Evolutionary conservation across 331 rosid species (phyloP).

Genomic region (Quercus lobata): DNA sequence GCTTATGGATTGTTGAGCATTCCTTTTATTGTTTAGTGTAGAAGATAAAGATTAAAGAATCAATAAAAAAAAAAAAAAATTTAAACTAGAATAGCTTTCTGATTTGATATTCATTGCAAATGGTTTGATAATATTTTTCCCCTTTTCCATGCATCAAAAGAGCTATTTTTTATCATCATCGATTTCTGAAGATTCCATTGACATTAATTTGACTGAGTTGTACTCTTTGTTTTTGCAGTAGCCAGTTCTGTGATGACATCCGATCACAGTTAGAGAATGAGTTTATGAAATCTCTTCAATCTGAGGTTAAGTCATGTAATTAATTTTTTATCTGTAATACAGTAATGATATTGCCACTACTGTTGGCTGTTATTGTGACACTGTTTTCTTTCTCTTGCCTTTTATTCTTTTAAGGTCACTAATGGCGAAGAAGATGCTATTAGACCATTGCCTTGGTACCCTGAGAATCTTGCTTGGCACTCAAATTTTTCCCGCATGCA

Average conservation of each 20-base stretch:
- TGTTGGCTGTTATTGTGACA: neutral
- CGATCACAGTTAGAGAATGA: slow-evolving; percentile 71
- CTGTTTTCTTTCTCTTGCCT: neutral
- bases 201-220: slow-evolving; percentile 2
- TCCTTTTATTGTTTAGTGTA: neutral
- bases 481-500: slow-evolving; percentile 96
- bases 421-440: slow-evolving; percentile 76
- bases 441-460: slow-evolving; percentile 92
- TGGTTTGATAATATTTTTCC: neutral
- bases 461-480: slow-evolving; percentile 93
- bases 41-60: too few relatives aligned
- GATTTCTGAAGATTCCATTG: slow-evolving; percentile 8
- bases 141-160: neutral
- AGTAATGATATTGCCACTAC: neutral
- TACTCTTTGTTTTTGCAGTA: slow-evolving; percentile 47
- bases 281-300: slow-evolving; percentile 64
- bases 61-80: too few relatives aligned
- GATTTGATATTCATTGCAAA: neutral
- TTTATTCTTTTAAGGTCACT: slow-evolving; percentile 40
- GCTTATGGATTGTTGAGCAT: neutral
- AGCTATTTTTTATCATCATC: neutral
- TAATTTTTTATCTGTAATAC: neutral
- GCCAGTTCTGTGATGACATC: slow-evolving; percentile 69
- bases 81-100: too few relatives aligned
- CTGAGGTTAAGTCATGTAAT: slow-evolving; percentile 46